phyloP scores from a whole-genome alignment of 2,329 filamentous ascomycete species.

The Basipetospora chlamydospora region DNA sequence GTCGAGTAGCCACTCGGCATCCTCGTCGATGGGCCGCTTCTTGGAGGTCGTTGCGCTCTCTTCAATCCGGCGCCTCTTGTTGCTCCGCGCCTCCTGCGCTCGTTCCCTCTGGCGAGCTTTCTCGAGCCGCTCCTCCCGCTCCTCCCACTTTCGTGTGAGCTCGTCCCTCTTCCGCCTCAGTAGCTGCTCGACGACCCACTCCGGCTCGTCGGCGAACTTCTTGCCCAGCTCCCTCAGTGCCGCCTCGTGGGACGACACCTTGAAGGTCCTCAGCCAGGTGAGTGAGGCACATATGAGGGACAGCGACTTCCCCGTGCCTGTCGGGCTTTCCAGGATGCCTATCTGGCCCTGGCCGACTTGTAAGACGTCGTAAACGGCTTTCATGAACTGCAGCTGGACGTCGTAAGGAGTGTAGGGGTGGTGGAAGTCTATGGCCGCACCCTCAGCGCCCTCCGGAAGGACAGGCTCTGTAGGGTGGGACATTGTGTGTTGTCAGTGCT shows the following conservation, averaged over 20 bases:
- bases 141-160: constrained; percentile 50
- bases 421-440: constrained; percentile 49
- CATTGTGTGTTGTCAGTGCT: background rate
- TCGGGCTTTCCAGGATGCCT: constrained; percentile 87
- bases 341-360: constrained; percentile 57
- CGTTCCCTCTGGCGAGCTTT: constrained; percentile 49
- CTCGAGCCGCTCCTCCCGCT: constrained; percentile 58
- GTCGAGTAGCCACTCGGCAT: constrained; percentile 60
- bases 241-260: constrained; percentile 43
- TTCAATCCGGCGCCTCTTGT: constrained; percentile 31
- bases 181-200: constrained; percentile 73
- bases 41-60: constrained; percentile 10
- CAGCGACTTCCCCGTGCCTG: constrained; percentile 79
- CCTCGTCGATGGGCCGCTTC: constrained; percentile 20
- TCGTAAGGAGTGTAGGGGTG: constrained; percentile 81
- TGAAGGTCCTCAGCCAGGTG: constrained; percentile 81
- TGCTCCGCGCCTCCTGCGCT: constrained; percentile 34
- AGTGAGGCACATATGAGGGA: constrained; percentile 80
- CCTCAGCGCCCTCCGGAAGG: background rate
- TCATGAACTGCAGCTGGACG: constrained; percentile 83
- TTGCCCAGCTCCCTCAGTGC: constrained; percentile 29
- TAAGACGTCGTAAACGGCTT: constrained; percentile 62
- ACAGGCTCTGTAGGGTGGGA: background rate
- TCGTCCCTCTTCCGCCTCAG: constrained; percentile 53
- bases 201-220: constrained; percentile 52